phyloP scores from a whole-genome alignment of 1,284 basidiomycete genomes.

The Vanrija sp. region DNA sequence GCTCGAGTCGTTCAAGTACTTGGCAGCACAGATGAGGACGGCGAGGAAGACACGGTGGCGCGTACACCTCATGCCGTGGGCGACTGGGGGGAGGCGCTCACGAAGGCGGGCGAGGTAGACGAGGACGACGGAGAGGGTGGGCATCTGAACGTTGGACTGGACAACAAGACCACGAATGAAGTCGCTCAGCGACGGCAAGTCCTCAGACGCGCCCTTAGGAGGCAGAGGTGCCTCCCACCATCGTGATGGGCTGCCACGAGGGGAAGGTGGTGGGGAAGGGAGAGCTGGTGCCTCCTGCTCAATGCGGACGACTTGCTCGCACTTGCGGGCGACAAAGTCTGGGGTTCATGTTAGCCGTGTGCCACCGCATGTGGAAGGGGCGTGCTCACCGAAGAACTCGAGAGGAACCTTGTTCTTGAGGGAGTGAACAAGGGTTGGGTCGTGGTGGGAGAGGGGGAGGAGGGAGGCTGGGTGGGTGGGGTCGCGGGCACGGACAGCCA shows the following conservation, averaged over 20 bases:
- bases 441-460: constrained; percentile 61
- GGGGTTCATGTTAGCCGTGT: constrained; percentile 49
- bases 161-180: constrained; percentile 83
- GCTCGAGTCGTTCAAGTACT: constrained; percentile 94
- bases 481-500: constrained; percentile 14
- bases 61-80: constrained; percentile 67
- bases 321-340: constrained; percentile 33
- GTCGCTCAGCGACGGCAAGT: constrained; percentile 67
- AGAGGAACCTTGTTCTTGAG: constrained; percentile 50
- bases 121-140: constrained; percentile 89
- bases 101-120: constrained; percentile 87
- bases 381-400: constrained; percentile 64
- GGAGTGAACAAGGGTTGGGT: constrained; percentile 57
- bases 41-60: constrained; percentile 94
- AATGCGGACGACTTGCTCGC: constrained; percentile 43
- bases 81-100: constrained; percentile 72
- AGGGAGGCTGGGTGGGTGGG: constrained; percentile 59
- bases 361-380: constrained; percentile 43
- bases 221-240: constrained; percentile 45
- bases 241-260: constrained; percentile 15
- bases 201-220: constrained; percentile 31
- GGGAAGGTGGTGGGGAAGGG: constrained; percentile 16
- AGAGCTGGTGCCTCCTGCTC: constrained; percentile 14
- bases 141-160: constrained; percentile 83
- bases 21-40: constrained; percentile 89